phyloP scores from a whole-genome alignment of 2,329 filamentous ascomycete species.

The Colletotrichum endophyticum region DNA sequence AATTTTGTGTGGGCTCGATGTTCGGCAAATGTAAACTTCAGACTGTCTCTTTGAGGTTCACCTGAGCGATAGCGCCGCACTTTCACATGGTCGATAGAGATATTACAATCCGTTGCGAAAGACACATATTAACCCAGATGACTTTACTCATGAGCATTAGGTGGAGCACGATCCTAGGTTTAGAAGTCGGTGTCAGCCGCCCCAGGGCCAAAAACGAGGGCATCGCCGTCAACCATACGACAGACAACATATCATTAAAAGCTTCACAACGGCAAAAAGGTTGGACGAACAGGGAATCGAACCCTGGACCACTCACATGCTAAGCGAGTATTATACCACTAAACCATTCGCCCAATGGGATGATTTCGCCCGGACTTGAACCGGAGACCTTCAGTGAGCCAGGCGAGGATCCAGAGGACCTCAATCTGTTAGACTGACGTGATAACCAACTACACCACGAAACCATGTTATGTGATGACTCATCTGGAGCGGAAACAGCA shows the following conservation, averaged over 20 bases:
- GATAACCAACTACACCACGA: conserved; percentile 49
- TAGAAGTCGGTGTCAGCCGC: too few relatives aligned
- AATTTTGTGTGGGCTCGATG: neutral
- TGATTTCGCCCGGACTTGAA: conserved; percentile 21
- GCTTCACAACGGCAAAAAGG: neutral
- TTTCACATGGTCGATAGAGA: neutral
- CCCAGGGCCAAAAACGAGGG: neutral
- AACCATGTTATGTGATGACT: conserved; percentile 12
- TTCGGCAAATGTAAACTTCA: neutral
- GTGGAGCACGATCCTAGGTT: too few relatives aligned
- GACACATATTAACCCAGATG: neutral
- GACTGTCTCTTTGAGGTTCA: accelerated
- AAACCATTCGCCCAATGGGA: conserved; percentile 4
- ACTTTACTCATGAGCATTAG: too few relatives aligned
- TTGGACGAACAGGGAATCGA: conserved; percentile 19
- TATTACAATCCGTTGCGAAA: accelerated
- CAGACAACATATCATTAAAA: neutral
- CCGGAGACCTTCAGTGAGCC: conserved; percentile 20
- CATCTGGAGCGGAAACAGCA: accelerated
- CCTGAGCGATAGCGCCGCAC: accelerated
- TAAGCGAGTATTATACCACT: conserved; percentile 21
- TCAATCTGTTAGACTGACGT: conserved; percentile 48
- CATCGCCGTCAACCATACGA: neutral
- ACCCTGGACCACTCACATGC: conserved; percentile 18
- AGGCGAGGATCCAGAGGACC: neutral